Evolutionary conservation across 73 alveolate genomes (phyloP).

Genomic region (Loxodes magnus): DNA sequence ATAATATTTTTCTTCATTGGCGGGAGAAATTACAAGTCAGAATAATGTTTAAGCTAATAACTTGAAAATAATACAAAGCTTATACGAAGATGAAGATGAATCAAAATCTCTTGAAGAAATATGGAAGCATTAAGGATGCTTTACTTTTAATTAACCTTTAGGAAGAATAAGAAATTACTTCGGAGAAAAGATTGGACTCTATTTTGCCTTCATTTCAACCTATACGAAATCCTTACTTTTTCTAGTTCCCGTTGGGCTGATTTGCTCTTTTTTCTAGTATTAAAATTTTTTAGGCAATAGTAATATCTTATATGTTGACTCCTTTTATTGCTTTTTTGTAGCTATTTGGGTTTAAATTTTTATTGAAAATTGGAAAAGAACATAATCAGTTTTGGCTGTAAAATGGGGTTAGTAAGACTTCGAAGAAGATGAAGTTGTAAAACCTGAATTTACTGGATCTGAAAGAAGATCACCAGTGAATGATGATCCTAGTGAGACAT

Average conservation of each 20-base stretch:
- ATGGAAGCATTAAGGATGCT: not conserved
- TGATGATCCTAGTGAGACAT: not conserved
- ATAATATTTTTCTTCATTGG: too few relatives aligned
- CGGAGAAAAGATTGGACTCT: not conserved
- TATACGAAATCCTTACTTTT: not conserved
- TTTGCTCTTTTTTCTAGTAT: not conserved
- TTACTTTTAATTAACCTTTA: not conserved
- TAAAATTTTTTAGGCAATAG: not conserved
- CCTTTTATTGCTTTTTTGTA: slow-evolving; percentile 1
- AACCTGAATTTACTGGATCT: slow-evolving; percentile 2
- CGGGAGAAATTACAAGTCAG: too few relatives aligned
- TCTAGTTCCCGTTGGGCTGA: not conserved
- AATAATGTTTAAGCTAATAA: too few relatives aligned
- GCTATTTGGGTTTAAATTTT: slow-evolving; percentile 8
- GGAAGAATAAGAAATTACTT: not conserved
- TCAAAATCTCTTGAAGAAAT: not conserved
- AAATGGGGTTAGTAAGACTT: not conserved
- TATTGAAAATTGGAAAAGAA: slow-evolving; percentile 6
- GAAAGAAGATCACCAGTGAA: not conserved
- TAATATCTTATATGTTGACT: not conserved
- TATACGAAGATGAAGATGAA: not conserved
- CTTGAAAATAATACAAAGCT: too few relatives aligned
- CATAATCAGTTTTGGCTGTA: not conserved
- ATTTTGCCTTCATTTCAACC: not conserved
- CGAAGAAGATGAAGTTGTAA: slow-evolving; percentile 3